phyloP scores from a whole-genome alignment of 331 rosid genomes.

The Acacia pycnantha region DNA sequence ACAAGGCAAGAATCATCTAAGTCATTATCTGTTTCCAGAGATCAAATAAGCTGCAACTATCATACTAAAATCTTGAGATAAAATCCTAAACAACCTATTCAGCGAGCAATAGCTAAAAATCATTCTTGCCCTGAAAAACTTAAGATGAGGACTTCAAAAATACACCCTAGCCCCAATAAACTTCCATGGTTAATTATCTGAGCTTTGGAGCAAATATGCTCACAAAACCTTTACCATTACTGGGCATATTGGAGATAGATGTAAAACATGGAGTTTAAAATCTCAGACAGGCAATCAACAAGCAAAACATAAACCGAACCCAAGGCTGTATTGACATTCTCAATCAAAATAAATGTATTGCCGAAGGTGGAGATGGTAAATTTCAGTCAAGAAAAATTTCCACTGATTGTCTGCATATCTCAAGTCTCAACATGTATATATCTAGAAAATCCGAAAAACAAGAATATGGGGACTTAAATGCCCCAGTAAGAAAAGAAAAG shows the following conservation, averaged over 20 bases:
- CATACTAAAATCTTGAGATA: constrained; percentile 4
- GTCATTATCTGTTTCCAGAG: neutral
- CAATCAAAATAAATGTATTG: neutral
- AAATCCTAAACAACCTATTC: neutral
- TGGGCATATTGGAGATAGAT: neutral
- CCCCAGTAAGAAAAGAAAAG: neutral
- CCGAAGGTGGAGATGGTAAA: neutral
- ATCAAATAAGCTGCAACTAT: constrained; percentile 3
- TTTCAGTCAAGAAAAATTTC: neutral
- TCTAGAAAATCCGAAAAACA: neutral
- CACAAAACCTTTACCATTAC: neutral
- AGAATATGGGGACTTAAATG: neutral
- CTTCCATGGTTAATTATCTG: neutral
- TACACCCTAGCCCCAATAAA: neutral
- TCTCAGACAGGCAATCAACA: neutral
- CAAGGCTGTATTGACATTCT: neutral
- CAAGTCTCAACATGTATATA: neutral
- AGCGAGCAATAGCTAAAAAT: neutral
- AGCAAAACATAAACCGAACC: neutral
- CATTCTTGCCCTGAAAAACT: neutral
- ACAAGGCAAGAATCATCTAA: constrained; percentile 24
- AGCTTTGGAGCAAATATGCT: neutral
- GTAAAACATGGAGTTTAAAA: neutral
- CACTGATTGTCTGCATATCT: neutral
- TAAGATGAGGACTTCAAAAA: neutral